Base-by-base conservation (phyloP, 1,284 basidiomycete species). In the Spongiforma sp. region DNA sequence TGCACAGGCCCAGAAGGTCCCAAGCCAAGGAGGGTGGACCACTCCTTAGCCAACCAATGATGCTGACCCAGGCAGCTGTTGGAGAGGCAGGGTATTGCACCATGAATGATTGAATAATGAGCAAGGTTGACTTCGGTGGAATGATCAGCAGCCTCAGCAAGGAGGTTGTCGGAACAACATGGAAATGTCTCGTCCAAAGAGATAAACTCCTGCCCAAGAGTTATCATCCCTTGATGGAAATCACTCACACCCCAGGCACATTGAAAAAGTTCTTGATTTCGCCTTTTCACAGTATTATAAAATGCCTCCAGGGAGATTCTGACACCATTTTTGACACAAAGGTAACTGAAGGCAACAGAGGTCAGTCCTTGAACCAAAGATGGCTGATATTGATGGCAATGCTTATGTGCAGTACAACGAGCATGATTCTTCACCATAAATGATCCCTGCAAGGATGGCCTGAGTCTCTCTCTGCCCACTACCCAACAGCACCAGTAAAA, bases 101-200 rank as follows among this genome's bases (percentile, higher is more conserved):
- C 64, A 0, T 60, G 57, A 32, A 62, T 26, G 0, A 57, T 4
- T 0, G 63, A 57, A 12, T 67, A 67, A 15, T 66, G 60, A 0
- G 59, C 1, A 3, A 37, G 28, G 14, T 71, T 63, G 0, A 63
- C 33, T 1, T 54, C 15, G 0, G 41, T 59, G 3, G 60, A 71
- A 26, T 69, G 67, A 11, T 69, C 69, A 0, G 67, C 58, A 10
- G 63, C 60, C 41, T 69, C 67, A 0, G 67, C 58, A 1, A 69
- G 58, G 1, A 71, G 10, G 6, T 66, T 41, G 0, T 69, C 59
- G 1, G 50, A 36, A 50, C 59, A 52, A 19, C 5, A 8, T 4
- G 60, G 57, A 30, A 67, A 64, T 0, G 34, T 33, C 9, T 59
- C 33, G 1, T 67, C 10, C 0, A 58, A 37, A 11, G 36, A 64